phyloP scores from a whole-genome alignment of 139 green algal genomes.

The Closterium sp. region DNA sequence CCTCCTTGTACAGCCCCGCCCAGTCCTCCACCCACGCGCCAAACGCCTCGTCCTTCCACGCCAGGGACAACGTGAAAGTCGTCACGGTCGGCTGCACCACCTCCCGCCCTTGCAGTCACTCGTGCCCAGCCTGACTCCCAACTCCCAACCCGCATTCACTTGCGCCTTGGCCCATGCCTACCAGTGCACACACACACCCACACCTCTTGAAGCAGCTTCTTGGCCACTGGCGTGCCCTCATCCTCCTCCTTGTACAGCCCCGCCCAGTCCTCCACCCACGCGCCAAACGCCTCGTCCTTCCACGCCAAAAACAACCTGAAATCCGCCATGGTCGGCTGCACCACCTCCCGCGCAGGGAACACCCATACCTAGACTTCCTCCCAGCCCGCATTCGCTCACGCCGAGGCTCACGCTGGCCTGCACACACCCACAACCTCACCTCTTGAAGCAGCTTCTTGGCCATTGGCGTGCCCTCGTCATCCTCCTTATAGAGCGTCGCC shows the following conservation, averaged over 20 bases:
- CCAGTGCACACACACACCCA: neutral
- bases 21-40: conserved; percentile 73
- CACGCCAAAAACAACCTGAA: conserved; percentile 70
- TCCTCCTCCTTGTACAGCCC: conserved; percentile 59
- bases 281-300: conserved; percentile 81
- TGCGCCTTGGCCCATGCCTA: neutral
- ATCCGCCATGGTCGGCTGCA: conserved; percentile 81
- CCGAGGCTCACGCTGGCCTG: too few relatives aligned
- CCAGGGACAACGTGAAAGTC: conserved; percentile 66
- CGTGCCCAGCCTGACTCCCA: neutral
- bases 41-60: conserved; percentile 87
- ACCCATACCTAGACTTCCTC: too few relatives aligned
- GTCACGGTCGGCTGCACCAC: conserved; percentile 35
- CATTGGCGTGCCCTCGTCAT: conserved; percentile 59
- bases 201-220: conserved; percentile 60
- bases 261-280: conserved; percentile 76
- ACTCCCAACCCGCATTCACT: too few relatives aligned
- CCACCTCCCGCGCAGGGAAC: conserved; percentile 79
- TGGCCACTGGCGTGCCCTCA: conserved; percentile 59
- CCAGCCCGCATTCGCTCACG: too few relatives aligned
- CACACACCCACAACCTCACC: conserved; percentile 12
- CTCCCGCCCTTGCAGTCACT: neutral
- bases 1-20: conserved; percentile 67
- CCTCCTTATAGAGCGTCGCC: conserved; percentile 62
- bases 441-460: conserved; percentile 60